These are phyloP conservation scores for Globisporangium mamillatum DNA, from an alignment of 352 stramenopile genomes.

Conservation along the genomic window DNA sequence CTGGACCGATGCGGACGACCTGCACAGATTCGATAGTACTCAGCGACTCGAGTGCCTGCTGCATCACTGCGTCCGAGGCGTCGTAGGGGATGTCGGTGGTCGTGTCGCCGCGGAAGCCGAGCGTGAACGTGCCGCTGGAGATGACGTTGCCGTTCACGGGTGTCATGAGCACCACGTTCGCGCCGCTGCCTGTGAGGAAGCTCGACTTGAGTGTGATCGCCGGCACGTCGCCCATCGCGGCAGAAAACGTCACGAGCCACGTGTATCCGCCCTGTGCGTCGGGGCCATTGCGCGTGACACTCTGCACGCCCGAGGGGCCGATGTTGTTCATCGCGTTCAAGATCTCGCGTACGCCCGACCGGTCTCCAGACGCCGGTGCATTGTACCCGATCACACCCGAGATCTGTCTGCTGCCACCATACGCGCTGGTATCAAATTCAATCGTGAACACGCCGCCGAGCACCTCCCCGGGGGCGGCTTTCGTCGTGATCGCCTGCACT, in stretches of 20 bases:
- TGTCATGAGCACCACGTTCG: conserved; percentile 68
- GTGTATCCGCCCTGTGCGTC: conserved; percentile 88
- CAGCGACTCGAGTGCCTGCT: conserved; percentile 56
- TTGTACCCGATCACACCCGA: conserved; percentile 91
- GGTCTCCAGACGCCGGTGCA: conserved; percentile 44
- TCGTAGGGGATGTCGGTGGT: conserved; percentile 86
- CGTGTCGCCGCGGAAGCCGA: conserved; percentile 87
- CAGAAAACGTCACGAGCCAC: conserved; percentile 89
- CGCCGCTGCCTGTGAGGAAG: conserved; percentile 67
- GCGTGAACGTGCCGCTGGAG: conserved; percentile 86
- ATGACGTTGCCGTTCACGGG: conserved; percentile 63
- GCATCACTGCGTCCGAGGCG: conserved; percentile 65
- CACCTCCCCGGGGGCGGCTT: conserved; percentile 73
- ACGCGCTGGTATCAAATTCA: conserved; percentile 85
- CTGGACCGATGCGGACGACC: conserved; percentile 49
- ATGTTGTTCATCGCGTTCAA: conserved; percentile 83
- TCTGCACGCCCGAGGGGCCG: conserved; percentile 45
- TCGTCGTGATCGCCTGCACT: conserved; percentile 87
- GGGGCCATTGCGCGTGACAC: conserved; percentile 51
- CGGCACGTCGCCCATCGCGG: conserved; percentile 60
- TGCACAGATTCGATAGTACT: conserved; percentile 57
- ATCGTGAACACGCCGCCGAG: conserved; percentile 90
- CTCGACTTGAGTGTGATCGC: conserved; percentile 57
- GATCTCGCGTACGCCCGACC: conserved; percentile 61
- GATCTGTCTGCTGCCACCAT: conserved; percentile 85